phyloP scores from a whole-genome alignment of 441 rosid genomes.

The Geranium incanum region DNA sequence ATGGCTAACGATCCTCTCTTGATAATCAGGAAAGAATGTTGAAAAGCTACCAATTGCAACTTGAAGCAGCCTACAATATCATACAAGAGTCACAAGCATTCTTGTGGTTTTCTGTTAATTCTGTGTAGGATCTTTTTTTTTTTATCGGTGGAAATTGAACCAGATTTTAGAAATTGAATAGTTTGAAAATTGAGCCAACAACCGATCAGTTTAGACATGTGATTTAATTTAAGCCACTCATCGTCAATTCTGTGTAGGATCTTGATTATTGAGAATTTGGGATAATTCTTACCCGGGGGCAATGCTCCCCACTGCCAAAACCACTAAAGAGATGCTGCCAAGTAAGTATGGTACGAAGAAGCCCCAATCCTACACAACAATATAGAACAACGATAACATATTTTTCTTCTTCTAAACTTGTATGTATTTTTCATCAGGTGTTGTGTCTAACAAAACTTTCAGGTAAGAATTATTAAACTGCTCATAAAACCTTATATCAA shows the following conservation, averaged over 20 bases:
- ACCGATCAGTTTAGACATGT: too few relatives aligned
- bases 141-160: too few relatives aligned
- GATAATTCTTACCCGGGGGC: constrained; percentile 56
- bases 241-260: background rate
- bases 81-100: constrained; percentile 9
- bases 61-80: constrained; percentile 61
- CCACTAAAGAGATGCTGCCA: constrained; percentile 74
- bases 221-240: too few relatives aligned
- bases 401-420: too few relatives aligned
- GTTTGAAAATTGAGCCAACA: too few relatives aligned
- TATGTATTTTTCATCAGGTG: too few relatives aligned
- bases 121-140: background rate
- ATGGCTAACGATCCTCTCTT: constrained; percentile 71
- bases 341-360: constrained; percentile 75
- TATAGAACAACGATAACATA: background rate
- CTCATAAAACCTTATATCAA: background rate
- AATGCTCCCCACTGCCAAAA: constrained; percentile 70
- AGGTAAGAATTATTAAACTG: background rate
- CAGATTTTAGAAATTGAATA: too few relatives aligned
- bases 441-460: background rate
- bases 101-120: background rate
- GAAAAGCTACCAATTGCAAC: constrained; percentile 80
- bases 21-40: constrained; percentile 71
- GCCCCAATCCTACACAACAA: constrained; percentile 65
- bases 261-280: background rate